Evolutionary conservation across 768 basidiomycete genomes (phyloP).

Genomic region (Podaxis sp.): DNA sequence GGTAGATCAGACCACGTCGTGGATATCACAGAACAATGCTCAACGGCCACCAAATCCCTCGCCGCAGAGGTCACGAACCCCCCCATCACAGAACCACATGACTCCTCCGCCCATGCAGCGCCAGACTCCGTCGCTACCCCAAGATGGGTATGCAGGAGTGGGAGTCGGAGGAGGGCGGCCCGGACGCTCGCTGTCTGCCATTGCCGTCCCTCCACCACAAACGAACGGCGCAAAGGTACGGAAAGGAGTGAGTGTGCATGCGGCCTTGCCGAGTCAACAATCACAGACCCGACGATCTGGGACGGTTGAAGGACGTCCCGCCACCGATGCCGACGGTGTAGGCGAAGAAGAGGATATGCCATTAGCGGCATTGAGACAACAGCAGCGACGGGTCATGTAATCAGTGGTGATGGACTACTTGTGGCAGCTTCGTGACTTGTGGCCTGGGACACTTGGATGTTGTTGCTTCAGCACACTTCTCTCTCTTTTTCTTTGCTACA

Average conservation of each 20-base stretch:
- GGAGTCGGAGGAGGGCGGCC: constrained; percentile 39
- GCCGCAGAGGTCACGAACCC: constrained; percentile 46
- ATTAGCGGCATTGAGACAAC: constrained; percentile 78
- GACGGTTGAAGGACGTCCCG: constrained; percentile 23
- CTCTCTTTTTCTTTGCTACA: background rate
- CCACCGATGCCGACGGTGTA: background rate
- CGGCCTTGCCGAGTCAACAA: constrained; percentile 45
- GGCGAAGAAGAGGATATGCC: constrained; percentile 79
- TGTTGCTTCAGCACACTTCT: background rate
- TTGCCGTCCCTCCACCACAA: constrained; percentile 40
- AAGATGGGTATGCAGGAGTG: constrained; percentile 25
- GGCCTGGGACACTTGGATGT: constrained; percentile 5
- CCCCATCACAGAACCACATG: constrained; percentile 39
- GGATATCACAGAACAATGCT: constrained; percentile 25
- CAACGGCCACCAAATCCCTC: constrained; percentile 25
- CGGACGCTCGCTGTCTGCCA: constrained; percentile 73
- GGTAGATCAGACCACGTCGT: constrained; percentile 35
- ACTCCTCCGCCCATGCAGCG: constrained; percentile 18
- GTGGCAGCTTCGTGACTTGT: background rate
- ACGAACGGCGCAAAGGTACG: constrained; percentile 51
- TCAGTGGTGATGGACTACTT: constrained; percentile 13
- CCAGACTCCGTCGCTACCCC: constrained; percentile 29
- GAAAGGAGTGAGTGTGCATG: constrained; percentile 70
- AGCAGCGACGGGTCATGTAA: constrained; percentile 48
- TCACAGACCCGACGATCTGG: constrained; percentile 37